These are phyloP conservation scores for Kodamaea anthophila DNA, from an alignment of 1,139 yeast species.

Conservation along the genomic window DNA sequence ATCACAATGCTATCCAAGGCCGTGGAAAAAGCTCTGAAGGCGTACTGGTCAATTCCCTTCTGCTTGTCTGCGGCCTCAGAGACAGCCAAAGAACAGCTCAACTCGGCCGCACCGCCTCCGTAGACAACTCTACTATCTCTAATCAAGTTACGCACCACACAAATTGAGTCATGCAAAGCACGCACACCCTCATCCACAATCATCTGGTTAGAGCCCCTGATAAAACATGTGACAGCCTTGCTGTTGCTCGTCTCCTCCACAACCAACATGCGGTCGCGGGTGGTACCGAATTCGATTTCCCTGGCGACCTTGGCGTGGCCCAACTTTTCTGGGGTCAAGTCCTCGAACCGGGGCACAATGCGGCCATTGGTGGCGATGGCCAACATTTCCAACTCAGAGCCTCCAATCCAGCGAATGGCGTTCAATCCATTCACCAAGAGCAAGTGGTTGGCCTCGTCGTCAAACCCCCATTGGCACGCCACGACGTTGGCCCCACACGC, in stretches of 20 bases:
- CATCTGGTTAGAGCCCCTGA: conserved; percentile 96
- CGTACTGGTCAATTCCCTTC: conserved; percentile 94
- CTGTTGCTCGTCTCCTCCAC: conserved; percentile 87
- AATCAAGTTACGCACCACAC: conserved; percentile 94
- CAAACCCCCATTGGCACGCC: conserved; percentile 99
- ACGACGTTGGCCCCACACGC: conserved; percentile 92
- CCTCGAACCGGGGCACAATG: conserved; percentile 96
- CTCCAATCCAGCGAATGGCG: conserved; percentile 99
- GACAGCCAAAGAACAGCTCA: conserved; percentile 87
- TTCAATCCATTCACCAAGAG: conserved; percentile 82
- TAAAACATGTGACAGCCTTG: conserved; percentile 87
- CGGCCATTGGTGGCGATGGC: conserved; percentile 98
- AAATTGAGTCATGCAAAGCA: conserved; percentile 92
- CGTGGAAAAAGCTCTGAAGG: conserved; percentile 88
- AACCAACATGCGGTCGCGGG: conserved; percentile 92
- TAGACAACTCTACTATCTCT: conserved; percentile 91
- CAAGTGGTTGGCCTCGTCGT: conserved; percentile 96
- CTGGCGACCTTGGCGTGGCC: conserved; percentile 83
- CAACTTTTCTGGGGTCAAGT: conserved; percentile 70
- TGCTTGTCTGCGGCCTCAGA: conserved; percentile 88
- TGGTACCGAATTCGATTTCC: conserved; percentile 93
- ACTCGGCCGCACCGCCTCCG: conserved; percentile 98
- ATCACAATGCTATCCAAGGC: conserved; percentile 92
- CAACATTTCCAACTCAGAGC: conserved; percentile 89
- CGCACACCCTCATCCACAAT: conserved; percentile 94